Evolutionary conservation across 1,284 basidiomycete species (phyloP), one percentile per base, ranked within the genome.

Genomic region (Cryptococcus deneoformans): DNA sequence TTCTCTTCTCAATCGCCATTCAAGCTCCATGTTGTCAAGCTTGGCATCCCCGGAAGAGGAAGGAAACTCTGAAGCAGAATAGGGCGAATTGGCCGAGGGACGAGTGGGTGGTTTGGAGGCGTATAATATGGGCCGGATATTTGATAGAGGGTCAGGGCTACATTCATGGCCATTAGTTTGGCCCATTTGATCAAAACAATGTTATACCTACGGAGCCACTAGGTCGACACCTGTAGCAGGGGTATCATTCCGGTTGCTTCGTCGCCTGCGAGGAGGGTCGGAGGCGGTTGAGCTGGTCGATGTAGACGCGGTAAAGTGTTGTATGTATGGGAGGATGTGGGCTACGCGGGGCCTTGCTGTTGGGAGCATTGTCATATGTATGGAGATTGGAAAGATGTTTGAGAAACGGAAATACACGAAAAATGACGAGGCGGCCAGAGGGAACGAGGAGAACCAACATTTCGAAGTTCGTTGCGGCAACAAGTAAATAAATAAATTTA

Each of bases 61-160:
- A 11, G 71, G 70, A 50, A 74, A 77, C 53, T 75, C 73, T n/a
- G 66, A 53, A 6, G 70, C 64, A 10, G 69, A 71, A 56, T 71
- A 74, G 12, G 72, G 72, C 40, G 72, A 72, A 52, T 66, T 68
- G 20, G 60, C 48, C 3, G 74, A 72, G 48, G 62, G 58, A 5
- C 54, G 63, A 0, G 64, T 59, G 3, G 61, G 48, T 5, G 65
- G 62, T 50, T 64, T 64, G 11, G 71, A 70, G 7, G 69, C 70
- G 54, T 77, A 77, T 11, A 74, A 65, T 47, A 77, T 63, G 1
- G 75, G 75, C 14, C 75, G 70, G 51, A 77, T 73, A 54, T 77
- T 75, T 7, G 75, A 77, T 20, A 63, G 36, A 5, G 73, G 73
- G 59, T 77, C 75, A 16, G 75, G 75, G 4, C 74, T 76, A 56